phyloP scores from a whole-genome alignment of 2,329 filamentous ascomycete species.

The Ustilaginoidea virens region DNA sequence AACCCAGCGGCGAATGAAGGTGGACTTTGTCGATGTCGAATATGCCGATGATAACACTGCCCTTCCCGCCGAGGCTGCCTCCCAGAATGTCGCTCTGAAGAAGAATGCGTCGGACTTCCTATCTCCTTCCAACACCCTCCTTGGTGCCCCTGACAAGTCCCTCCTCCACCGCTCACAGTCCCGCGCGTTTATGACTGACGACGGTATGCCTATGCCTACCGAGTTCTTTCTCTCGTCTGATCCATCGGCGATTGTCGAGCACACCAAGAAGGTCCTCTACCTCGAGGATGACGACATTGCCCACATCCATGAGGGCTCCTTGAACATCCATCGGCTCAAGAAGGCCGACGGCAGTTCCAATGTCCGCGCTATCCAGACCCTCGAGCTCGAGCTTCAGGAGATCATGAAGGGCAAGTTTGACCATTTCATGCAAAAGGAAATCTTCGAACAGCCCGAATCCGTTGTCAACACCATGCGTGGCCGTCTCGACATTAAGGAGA shows the following conservation, averaged over 20 bases:
- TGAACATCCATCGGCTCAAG: conserved; percentile 96
- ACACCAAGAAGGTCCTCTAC: conserved; percentile 99
- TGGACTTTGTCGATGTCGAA: conserved; percentile 98
- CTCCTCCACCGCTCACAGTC: conserved; percentile 97
- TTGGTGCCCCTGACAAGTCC: conserved; percentile 91
- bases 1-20: conserved; percentile 98
- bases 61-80: conserved; percentile 83
- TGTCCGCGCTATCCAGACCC: conserved; percentile 93
- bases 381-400: conserved; percentile 97
- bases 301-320: conserved; percentile 95
- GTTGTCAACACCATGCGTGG: conserved; percentile 99
- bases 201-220: conserved; percentile 92
- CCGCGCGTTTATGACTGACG: conserved; percentile 95
- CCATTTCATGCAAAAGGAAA: conserved; percentile 99
- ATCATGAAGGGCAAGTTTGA: conserved; percentile 99
- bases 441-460: conserved; percentile 98
- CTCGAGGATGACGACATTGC: conserved; percentile 99
- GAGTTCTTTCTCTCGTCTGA: conserved; percentile 99
- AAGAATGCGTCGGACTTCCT: conserved; percentile 60
- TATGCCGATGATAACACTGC: conserved; percentile 74
- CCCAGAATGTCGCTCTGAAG: conserved; percentile 93
- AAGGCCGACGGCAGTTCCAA: conserved; percentile 96
- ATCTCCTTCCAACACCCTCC: conserved; percentile 43
- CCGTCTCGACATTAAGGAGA: conserved; percentile 85
- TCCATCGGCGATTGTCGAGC: conserved; percentile 94